Base-by-base conservation (phyloP, 2,329 filamentous ascomycete species). In the Pseudomassariella vexata region DNA sequence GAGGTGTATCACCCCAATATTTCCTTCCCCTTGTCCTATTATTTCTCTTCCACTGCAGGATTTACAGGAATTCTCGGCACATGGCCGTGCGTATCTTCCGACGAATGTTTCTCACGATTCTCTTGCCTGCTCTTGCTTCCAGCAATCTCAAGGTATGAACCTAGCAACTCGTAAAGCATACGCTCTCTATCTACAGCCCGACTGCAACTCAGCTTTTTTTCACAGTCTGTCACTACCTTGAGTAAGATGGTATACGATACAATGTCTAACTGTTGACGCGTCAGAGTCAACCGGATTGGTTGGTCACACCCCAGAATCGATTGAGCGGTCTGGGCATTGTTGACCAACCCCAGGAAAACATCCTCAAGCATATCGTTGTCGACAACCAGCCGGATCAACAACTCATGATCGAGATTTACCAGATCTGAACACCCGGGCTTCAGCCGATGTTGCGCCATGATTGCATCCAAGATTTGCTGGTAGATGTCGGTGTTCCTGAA, bases 361-460 rank as follows among this genome's bases (percentile, higher is more conserved):
- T 25, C 24, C n/a, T 27, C 30, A 6, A 33, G 18, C 30, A 33
- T 20, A 7, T 33, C 30, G 14, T 33, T 17, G 8, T 33, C 30
- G 12, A 9, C 4, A 1, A 33, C 5, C 5, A 26, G 27, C 2
- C n/a, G 23, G 9, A 33, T 5, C 10, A 33, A 12, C 14, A 19
- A 16, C 16, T 9, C 12, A 19, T 24, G 30, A n/a, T n/a, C n/a
- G n/a, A n/a, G n/a, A n/a, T n/a, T n/a, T n/a, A n/a, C 16, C 23
- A 33, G 12, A 16, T 16, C 9, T 8, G 30, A 10, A 19, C 12
- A 5, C 30, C 12, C 23, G 30, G 5, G 27, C n/a, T n/a, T 27
- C 9, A 9, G 12, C 18, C 18, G n/a, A n/a, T n/a, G n/a, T n/a
- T 33, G 23, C 22, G 19, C 22, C 11, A 9, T 9, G 5, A 33